Evolutionary conservation across 768 basidiomycete species (phyloP).

Genomic region (Lentinula aciculospora): DNA sequence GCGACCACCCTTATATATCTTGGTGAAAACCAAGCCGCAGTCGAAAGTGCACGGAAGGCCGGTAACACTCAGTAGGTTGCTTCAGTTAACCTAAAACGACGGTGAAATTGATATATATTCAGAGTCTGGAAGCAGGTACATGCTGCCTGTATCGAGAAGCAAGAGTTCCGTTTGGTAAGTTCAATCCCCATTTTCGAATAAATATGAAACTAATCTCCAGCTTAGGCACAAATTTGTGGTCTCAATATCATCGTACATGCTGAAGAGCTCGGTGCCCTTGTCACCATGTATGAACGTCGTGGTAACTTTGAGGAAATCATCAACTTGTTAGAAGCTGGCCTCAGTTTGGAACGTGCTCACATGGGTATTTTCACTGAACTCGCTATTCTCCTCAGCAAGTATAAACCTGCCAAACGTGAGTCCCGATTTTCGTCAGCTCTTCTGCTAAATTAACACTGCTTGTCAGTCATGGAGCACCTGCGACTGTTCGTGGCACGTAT

Average conservation of each 20-base stretch:
- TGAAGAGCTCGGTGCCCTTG: slow-evolving; percentile 66
- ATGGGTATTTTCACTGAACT: slow-evolving; percentile 99
- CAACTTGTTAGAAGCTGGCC: slow-evolving; percentile 84
- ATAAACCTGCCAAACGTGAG: slow-evolving; percentile 87
- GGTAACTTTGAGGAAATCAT: slow-evolving; percentile 96
- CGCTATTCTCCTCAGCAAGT: slow-evolving; percentile 89
- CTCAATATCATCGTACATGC: slow-evolving; percentile 96
- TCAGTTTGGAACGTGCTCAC: slow-evolving; percentile 96
- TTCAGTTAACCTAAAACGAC: background rate
- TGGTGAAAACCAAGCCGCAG: slow-evolving; percentile 95
- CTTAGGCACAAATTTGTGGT: slow-evolving; percentile 94
- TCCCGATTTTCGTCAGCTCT: background rate
- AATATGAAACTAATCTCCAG: slow-evolving; percentile 8
- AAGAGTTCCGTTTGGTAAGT: slow-evolving; percentile 83
- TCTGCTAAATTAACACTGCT: slow-evolving; percentile 5
- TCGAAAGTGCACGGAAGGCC: slow-evolving; percentile 98
- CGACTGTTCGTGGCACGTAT: slow-evolving; percentile 94
- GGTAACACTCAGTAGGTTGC: slow-evolving; percentile 90
- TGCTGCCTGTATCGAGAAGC: slow-evolving; percentile 95
- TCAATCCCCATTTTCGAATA: background rate
- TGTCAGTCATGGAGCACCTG: slow-evolving; percentile 93
- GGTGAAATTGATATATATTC: slow-evolving; percentile 9
- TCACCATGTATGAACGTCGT: slow-evolving; percentile 82
- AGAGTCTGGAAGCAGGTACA: slow-evolving; percentile 99
- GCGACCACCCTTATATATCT: slow-evolving; percentile 98